These are phyloP conservation scores for Dalbergia cultrata DNA, from an alignment of 306 rosid species.

Conservation along the genomic window DNA sequence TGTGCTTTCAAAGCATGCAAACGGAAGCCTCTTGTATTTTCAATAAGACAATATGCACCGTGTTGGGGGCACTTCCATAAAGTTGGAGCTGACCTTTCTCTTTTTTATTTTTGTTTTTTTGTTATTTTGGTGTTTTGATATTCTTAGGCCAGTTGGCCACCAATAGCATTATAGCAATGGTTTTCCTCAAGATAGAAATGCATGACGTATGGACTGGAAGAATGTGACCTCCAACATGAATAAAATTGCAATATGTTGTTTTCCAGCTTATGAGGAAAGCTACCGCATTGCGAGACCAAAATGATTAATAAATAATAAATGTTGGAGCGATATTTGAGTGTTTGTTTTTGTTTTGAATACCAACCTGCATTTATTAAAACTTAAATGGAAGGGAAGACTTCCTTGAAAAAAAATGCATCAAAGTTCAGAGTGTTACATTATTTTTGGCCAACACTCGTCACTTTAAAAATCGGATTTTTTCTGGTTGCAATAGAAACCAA, in stretches of 20 bases:
- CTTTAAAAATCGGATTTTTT: too few species aligned
- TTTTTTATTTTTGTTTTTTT: neutral
- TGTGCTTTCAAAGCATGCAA: neutral
- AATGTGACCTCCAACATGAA: constrained; percentile 14
- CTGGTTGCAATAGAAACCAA: too few species aligned
- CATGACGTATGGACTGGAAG: neutral
- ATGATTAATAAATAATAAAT: too few species aligned
- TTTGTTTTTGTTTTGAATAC: too few species aligned
- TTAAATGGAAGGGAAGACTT: too few species aligned
- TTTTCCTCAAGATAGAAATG: constrained; percentile 10
- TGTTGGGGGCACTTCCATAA: neutral
- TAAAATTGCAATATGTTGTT: constrained; percentile 15
- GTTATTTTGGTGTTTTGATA: neutral
- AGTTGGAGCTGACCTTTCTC: neutral
- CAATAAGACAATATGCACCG: neutral
- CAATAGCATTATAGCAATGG: neutral
- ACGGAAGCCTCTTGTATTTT: neutral
- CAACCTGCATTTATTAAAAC: too few species aligned
- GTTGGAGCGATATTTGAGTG: too few species aligned
- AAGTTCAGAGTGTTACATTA: too few species aligned
- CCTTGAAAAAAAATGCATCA: too few species aligned
- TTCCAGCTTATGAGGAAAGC: too few species aligned
- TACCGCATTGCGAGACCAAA: too few species aligned
- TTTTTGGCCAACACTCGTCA: too few species aligned
- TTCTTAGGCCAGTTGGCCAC: constrained; percentile 20